phyloP scores from a whole-genome alignment of 495 filamentous ascomycete genomes.

The Durotheca rogersii region DNA sequence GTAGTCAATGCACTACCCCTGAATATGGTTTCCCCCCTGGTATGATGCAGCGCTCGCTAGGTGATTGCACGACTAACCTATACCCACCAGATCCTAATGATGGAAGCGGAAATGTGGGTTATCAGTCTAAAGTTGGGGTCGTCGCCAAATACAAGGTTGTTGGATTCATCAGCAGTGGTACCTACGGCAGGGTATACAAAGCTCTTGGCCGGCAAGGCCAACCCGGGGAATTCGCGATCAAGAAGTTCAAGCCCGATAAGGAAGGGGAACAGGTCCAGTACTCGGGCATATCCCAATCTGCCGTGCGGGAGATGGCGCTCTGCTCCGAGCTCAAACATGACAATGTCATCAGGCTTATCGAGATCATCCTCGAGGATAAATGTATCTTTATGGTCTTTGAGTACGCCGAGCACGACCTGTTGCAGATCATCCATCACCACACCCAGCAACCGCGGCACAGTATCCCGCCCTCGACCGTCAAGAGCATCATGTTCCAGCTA shows the following conservation, averaged over 20 bases:
- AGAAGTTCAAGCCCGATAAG: conserved; percentile 99
- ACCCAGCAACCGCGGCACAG: conserved; percentile 81
- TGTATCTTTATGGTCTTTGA: conserved; percentile 99
- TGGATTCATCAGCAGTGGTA: conserved; percentile 96
- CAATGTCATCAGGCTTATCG: conserved; percentile 87
- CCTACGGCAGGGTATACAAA: conserved; percentile 99
- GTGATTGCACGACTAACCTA: conserved; percentile 13
- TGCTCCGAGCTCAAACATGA: conserved; percentile 88
- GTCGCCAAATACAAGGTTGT: conserved; percentile 92
- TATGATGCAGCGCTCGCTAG: too few relatives aligned
- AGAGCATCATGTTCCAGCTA: conserved; percentile 91
- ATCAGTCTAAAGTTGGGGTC: conserved; percentile 85
- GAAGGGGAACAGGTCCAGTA: conserved; percentile 94
- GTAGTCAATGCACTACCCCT: conserved; percentile 33
- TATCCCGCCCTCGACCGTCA: conserved; percentile 85
- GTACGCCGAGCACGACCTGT: conserved; percentile 93
- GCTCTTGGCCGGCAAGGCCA: conserved; percentile 73
- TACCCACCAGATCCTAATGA: conserved; percentile 48
- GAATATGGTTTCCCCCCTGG: too few relatives aligned
- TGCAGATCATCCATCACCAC: conserved; percentile 98
- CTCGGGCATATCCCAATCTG: conserved; percentile 96
- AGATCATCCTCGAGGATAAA: conserved; percentile 98
- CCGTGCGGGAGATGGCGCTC: conserved; percentile 97
- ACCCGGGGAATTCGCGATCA: conserved; percentile 87
- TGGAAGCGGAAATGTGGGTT: conserved; percentile 52